A percentile compares a stretch with the other conserved stretches of the same genome.
Conservation (phyloP, 2,329 filamentous ascomycete genomes). For the Penicillium nordicum region DNA sequence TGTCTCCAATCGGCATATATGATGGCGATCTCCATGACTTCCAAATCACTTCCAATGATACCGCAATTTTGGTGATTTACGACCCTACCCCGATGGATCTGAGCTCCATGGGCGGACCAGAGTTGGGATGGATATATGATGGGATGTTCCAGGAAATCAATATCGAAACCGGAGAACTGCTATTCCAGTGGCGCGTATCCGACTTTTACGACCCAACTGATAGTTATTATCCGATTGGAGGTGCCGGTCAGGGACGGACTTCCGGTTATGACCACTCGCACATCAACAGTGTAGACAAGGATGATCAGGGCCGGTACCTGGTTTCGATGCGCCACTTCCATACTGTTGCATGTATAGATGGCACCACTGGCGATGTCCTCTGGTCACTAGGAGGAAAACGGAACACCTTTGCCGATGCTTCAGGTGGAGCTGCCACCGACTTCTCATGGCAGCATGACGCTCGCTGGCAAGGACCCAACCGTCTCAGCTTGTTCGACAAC, state of each 20-base stretch:
- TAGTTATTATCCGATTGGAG: conserved; percentile 18
- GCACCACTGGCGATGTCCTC: conserved; percentile 26
- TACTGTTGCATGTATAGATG: conserved; percentile 41
- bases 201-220: conserved; percentile 35
- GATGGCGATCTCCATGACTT: conserved; percentile 46
- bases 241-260: conserved; percentile 17
- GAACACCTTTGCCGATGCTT: conserved; percentile 28
- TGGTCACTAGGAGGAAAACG: conserved; percentile 30
- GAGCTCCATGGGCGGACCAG: conserved; percentile 36
- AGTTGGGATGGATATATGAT: conserved; percentile 42
- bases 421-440: conserved; percentile 20
- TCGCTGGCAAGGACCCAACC: conserved; percentile 24
- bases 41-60: conserved; percentile 40
- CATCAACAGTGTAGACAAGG: conserved; percentile 53
- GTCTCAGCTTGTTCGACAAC: conserved; percentile 28
- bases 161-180: conserved; percentile 40
- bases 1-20: conserved; percentile 20
- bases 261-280: conserved; percentile 53
- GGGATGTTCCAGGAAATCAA: conserved; percentile 47
- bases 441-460: conserved; percentile 33
- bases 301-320: conserved; percentile 42
- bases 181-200: conserved; percentile 48
- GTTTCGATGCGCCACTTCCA: conserved; percentile 42
- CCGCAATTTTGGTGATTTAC: conserved; percentile 44
- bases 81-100: conserved; percentile 41